Evolutionary conservation across 2,329 filamentous ascomycete species (phyloP), one percentile per base, ranked within the genome.

Genomic region (Colletotrichum tofieldiae): DNA sequence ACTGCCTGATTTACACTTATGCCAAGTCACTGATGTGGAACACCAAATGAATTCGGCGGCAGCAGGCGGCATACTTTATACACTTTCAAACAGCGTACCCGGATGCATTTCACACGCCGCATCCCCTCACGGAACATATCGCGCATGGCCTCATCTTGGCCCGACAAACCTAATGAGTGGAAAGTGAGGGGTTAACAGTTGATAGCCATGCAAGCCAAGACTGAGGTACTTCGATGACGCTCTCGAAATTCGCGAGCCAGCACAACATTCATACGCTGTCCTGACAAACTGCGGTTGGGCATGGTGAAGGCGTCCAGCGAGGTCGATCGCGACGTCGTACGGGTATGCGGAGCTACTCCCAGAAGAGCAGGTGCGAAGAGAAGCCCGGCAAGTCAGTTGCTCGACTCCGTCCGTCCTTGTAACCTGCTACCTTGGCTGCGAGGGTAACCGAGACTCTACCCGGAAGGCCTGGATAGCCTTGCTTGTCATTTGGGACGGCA

Each of bases 121-220:
- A 14, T 51, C 8, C 9, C 23, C 16, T 23, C 23, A 9, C 23
- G 23, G 5, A 20, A 12, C 8, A 11, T 35, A 12, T 23, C 32
- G n/a, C 12, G 18, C 32, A 62, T 23, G 23, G 43, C 18, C 18
- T 35, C 51, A 35, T 64, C 37, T n/a, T 45, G 35, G 47, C 26
- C 20, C 26, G 43, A 12, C 47, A 45, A 52, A 52, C 37, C 39
- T 45, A 63, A 55, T 39, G 37, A 39, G 58, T 20, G 37, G 11
- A 20, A 63, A 59, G 51, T 71, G 69, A 71, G 69, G 69, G 69
- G 69, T 71, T 26, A 6, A 56, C 41, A 23, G 16, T 58, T 63
- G 51, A 58, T 63, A 52, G 32, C 54, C 52, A 68, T 68, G 69
- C 69, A 68, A 45, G 69, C 69, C 69, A 71, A 71, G 69, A 51